A percentile compares a stretch with the other conserved stretches of the same genome.
These are phyloP conservation scores for Hymenoscyphus salicellus DNA, from an alignment of 2,329 filamentous ascomycete species.

Conservation along the genomic window DNA sequence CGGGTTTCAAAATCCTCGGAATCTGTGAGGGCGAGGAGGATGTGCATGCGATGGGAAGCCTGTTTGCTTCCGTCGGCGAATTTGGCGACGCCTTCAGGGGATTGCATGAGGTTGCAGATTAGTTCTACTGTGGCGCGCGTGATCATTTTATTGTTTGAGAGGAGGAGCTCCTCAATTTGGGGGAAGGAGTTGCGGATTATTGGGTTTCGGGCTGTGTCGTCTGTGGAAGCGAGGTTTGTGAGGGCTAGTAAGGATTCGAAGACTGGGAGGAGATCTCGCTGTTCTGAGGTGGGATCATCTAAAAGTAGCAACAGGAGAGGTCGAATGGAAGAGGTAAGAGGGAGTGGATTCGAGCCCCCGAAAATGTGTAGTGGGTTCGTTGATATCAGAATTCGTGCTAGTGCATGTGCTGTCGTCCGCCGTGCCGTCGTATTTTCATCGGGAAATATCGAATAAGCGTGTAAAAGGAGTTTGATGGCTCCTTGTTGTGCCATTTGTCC, in stretches of 20 bases:
- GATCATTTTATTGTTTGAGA: constrained; percentile 71
- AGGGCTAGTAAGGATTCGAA: constrained; percentile 91
- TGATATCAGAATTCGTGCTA: constrained; percentile 82
- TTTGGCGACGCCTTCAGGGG: constrained; percentile 61
- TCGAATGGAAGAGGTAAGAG: constrained; percentile 76
- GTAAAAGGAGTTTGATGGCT: constrained; percentile 79
- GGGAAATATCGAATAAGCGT: constrained; percentile 62
- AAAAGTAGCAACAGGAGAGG: constrained; percentile 74
- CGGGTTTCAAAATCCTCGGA: constrained; percentile 77
- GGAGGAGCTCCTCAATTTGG: constrained; percentile 76
- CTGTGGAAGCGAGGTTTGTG: constrained; percentile 85
- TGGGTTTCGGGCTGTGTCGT: constrained; percentile 58
- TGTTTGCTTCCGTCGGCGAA: constrained; percentile 67
- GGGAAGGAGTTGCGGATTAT: constrained; percentile 75
- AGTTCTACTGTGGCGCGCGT: constrained; percentile 84
- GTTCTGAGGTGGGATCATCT: constrained; percentile 59
- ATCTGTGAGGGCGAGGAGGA: constrained; percentile 84
- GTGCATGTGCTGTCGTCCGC: constrained; percentile 70
- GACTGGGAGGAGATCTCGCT: constrained; percentile 76
- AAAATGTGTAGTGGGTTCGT: constrained; percentile 84
- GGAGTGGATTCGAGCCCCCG: constrained; percentile 67
- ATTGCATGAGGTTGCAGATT: constrained; percentile 82
- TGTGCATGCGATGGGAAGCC: constrained; percentile 71
- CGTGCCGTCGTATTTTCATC: constrained; percentile 48
- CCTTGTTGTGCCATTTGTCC: constrained; percentile 87